Evolutionary conservation across 1,284 basidiomycete genomes (phyloP).

Genomic region (Puccinia polysora): DNA sequence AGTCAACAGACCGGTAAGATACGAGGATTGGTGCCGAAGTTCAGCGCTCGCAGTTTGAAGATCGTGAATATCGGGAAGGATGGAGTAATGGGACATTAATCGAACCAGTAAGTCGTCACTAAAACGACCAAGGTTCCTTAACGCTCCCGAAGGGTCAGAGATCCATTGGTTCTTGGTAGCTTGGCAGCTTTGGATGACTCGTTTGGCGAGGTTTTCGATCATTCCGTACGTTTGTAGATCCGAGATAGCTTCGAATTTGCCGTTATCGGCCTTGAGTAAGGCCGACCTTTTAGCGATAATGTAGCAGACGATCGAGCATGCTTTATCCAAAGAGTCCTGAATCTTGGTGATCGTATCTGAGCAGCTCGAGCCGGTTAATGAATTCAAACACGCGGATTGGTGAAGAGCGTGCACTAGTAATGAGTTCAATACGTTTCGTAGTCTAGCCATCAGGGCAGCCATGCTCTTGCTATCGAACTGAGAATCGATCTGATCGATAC

Average conservation of each 20-base stretch:
- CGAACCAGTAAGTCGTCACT: conserved; percentile 31
- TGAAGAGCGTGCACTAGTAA: conserved; percentile 31
- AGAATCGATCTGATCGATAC: conserved; percentile 33
- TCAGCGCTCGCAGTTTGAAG: conserved; percentile 25
- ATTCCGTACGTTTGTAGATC: conserved; percentile 28
- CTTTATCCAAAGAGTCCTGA: conserved; percentile 33
- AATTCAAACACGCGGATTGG: conserved; percentile 4
- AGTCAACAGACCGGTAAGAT: conserved; percentile 34
- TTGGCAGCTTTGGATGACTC: conserved; percentile 30
- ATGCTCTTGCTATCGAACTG: conserved; percentile 22
- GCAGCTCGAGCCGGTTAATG: neutral
- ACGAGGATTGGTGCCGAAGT: conserved; percentile 30
- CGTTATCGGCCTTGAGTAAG: conserved; percentile 9
- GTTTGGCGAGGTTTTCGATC: conserved; percentile 32
- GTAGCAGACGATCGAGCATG: conserved; percentile 27
- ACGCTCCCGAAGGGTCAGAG: conserved; percentile 3
- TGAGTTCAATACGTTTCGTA: conserved; percentile 30
- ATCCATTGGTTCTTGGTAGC: conserved; percentile 23
- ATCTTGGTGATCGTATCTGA: conserved; percentile 3
- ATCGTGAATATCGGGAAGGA: conserved; percentile 25
- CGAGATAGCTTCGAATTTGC: conserved; percentile 10
- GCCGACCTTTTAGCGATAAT: conserved; percentile 27
- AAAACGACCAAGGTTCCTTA: conserved; percentile 14
- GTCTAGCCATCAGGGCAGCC: conserved; percentile 23
- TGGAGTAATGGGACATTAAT: conserved; percentile 36